phyloP scores from a whole-genome alignment of 768 basidiomycete genomes.

The Calocera viscosa region DNA sequence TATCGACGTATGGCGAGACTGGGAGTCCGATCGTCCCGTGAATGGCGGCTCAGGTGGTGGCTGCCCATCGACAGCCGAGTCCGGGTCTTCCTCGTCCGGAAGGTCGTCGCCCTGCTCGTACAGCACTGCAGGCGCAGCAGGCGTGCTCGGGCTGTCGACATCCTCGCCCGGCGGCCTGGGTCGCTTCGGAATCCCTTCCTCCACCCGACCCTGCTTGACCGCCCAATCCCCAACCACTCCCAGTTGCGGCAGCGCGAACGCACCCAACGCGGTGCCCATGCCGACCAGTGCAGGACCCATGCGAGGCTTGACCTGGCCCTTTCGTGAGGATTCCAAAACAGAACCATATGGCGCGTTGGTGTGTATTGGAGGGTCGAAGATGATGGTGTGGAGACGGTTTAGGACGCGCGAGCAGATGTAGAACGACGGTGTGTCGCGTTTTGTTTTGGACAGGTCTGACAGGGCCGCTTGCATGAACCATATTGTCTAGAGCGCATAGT shows the following conservation, averaged over 20 bases:
- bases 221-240: constrained; percentile 70
- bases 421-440: constrained; percentile 63
- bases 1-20: not conserved
- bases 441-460: constrained; percentile 53
- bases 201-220: constrained; percentile 74
- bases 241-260: constrained; percentile 61
- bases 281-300: constrained; percentile 70
- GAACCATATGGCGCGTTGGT: constrained; percentile 47
- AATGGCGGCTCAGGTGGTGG: not conserved
- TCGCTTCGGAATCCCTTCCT: constrained; percentile 39
- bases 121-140: not conserved
- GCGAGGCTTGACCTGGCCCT: constrained; percentile 53
- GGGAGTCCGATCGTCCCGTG: not conserved
- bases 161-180: not conserved
- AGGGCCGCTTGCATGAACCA: constrained; percentile 99
- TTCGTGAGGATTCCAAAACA: constrained; percentile 32
- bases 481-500: constrained; percentile 48
- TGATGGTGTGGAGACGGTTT: constrained; percentile 88
- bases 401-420: constrained; percentile 82
- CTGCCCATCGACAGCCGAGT: not conserved
- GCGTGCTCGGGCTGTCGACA: not conserved
- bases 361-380: constrained; percentile 74
- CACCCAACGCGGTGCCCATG: constrained; percentile 63
- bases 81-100: not conserved
- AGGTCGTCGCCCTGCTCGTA: not conserved